Evolutionary conservation across 1,139 yeast genomes (phyloP).

Genomic region (Suhomyces terraborum): DNA sequence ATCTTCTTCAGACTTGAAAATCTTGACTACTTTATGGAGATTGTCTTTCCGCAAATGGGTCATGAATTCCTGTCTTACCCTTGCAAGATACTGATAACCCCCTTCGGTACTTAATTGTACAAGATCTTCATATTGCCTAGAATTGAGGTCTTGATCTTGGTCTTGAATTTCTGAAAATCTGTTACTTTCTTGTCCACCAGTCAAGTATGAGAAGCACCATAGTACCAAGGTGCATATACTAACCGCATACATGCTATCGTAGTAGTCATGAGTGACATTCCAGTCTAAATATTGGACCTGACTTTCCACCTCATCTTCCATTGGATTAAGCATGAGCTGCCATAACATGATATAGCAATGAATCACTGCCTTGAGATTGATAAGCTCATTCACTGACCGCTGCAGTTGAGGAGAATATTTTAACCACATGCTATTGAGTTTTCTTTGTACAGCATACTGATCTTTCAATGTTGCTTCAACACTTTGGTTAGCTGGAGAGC

Average conservation of each 20-base stretch:
- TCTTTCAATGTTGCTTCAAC: slow-evolving; percentile 63
- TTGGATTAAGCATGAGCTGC: slow-evolving; percentile 58
- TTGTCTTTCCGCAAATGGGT: slow-evolving; percentile 19
- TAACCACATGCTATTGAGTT: slow-evolving; percentile 53
- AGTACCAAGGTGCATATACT: slow-evolving; percentile 50
- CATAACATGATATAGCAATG: slow-evolving; percentile 65
- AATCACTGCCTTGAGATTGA: slow-evolving; percentile 49
- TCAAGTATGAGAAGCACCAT: slow-evolving; percentile 49
- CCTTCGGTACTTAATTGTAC: slow-evolving; percentile 30
- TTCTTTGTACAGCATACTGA: slow-evolving; percentile 52
- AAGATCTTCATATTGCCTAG: slow-evolving; percentile 25
- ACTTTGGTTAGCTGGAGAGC: slow-evolving; percentile 82
- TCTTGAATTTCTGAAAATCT: slow-evolving; percentile 25
- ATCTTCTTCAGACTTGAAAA: slow-evolving; percentile 28
- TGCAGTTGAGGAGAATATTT: slow-evolving; percentile 20
- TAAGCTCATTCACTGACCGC: slow-evolving; percentile 29
- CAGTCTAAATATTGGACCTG: slow-evolving; percentile 26
- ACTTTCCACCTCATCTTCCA: slow-evolving; percentile 24
- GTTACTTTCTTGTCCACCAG: slow-evolving; percentile 43
- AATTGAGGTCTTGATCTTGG: slow-evolving; percentile 7
- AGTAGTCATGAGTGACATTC: slow-evolving; percentile 35
- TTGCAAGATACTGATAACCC: slow-evolving; percentile 33
- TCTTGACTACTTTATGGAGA: slow-evolving; percentile 28
- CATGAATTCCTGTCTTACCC: slow-evolving; percentile 37
- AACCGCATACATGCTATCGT: slow-evolving; percentile 44